Evolutionary conservation across 1,284 basidiomycete genomes (phyloP).

Genomic region (Sphaerobolus stellatus): DNA sequence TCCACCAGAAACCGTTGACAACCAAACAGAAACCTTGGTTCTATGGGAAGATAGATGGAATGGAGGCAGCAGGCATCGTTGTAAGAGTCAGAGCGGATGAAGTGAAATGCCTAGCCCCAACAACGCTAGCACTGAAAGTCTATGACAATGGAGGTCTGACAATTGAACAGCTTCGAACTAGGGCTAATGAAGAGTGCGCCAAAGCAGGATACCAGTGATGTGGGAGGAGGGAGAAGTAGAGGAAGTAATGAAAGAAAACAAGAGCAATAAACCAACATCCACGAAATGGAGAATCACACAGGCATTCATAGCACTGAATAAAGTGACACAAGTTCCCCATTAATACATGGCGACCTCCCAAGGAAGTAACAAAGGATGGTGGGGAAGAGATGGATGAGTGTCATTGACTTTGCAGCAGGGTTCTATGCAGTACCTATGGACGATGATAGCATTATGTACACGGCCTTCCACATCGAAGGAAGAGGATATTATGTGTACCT

Average conservation of each 20-base stretch:
- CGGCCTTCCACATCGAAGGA: slow-evolving; percentile 21
- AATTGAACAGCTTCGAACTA: slow-evolving; percentile 28
- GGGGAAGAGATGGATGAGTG: slow-evolving; percentile 17
- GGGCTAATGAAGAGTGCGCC: slow-evolving; percentile 13
- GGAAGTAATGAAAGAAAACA: neutral
- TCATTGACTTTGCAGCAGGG: slow-evolving; percentile 20
- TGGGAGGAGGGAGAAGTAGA: neutral
- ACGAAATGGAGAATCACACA: slow-evolving; percentile 19
- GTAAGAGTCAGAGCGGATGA: slow-evolving; percentile 10
- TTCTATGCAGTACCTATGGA: slow-evolving; percentile 20
- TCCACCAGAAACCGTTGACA: slow-evolving; percentile 15
- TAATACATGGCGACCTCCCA: slow-evolving; percentile 19
- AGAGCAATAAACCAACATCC: slow-evolving; percentile 1
- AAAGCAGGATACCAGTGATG: slow-evolving; percentile 4
- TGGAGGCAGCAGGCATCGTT: slow-evolving; percentile 16
- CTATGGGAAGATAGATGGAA: slow-evolving; percentile 14
- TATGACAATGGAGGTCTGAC: slow-evolving; percentile 33
- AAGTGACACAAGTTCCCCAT: slow-evolving; percentile 14
- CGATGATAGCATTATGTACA: slow-evolving; percentile 14
- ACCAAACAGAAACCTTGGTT: slow-evolving; percentile 13
- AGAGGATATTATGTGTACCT: slow-evolving; percentile 21
- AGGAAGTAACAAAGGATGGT: slow-evolving; percentile 17
- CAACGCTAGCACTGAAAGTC: slow-evolving; percentile 18
- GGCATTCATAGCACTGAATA: slow-evolving; percentile 18
- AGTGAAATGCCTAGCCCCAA: slow-evolving; percentile 14